phyloP scores from a whole-genome alignment of 371 early-diverging fungal species.

The Nematocida sp. region DNA sequence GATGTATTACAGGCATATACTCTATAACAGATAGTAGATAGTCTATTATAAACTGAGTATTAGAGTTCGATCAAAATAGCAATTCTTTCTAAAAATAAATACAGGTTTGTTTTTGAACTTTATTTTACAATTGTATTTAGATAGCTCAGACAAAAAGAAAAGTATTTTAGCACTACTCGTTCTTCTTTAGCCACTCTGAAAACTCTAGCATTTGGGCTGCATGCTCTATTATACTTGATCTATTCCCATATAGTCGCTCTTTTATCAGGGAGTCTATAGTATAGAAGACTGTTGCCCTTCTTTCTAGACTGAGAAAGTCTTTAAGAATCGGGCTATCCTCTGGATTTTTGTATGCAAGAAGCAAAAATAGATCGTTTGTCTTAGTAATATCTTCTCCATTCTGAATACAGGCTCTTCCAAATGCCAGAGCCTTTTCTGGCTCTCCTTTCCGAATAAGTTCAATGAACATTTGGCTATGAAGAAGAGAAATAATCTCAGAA shows the following conservation, averaged over 20 bases:
- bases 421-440: conserved; percentile 44
- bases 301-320: conserved; percentile 16
- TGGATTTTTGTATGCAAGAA: conserved; percentile 49
- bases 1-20: no score
- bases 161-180: background rate
- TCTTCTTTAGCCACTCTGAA: conserved; percentile 7
- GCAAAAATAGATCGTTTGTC: conserved; percentile 35
- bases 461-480: conserved; percentile 45
- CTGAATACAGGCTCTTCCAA: conserved; percentile 41
- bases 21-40: no score
- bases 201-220: background rate
- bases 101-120: background rate
- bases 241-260: conserved; percentile 6
- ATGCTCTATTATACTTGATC: conserved; percentile 12
- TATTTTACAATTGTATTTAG: background rate
- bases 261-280: conserved; percentile 22
- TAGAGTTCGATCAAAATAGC: no score
- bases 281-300: conserved; percentile 30
- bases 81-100: no score
- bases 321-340: conserved; percentile 18
- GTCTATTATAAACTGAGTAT: no score
- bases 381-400: conserved; percentile 21
- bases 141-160: background rate
- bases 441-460: conserved; percentile 21
- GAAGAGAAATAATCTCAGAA: conserved; percentile 3